Base-by-base conservation (phyloP, 345 rosid genomes). In the Alliaria petiolata region DNA sequence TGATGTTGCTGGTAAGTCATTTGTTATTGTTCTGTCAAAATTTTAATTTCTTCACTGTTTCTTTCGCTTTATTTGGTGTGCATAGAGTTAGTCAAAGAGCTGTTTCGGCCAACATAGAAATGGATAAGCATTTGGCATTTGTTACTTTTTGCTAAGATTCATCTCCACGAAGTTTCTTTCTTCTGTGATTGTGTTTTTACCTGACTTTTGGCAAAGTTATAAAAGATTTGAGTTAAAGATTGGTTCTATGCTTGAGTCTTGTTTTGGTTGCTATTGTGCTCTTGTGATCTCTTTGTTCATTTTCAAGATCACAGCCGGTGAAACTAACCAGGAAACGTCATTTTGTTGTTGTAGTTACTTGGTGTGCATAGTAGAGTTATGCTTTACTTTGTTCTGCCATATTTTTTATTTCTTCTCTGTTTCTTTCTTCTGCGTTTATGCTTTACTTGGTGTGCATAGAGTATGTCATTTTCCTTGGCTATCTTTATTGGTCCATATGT, bases 1-100 rank as follows among this genome's bases (percentile, higher is more conserved):
- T 49, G 89, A 72, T 65, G 80, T 89, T 45, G 78, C 92, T 12
- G 90, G 97, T 89, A 79, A 69, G 79, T 16, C 62, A 33, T 55
- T 30, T 17, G 16, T 4, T 45, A 7, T 15, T 61, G 51, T 13
- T 39, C 15, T 13, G 8, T 42, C 46, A n/a, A n/a, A 12, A 5
- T 40, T 5, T 15, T 42, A 12, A 9, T 8, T 35, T 15, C n/a
- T n/a, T n/a, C n/a, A n/a, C n/a, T n/a, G n/a, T n/a, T n/a, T n/a
- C n/a, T n/a, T n/a, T n/a, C n/a, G 53, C 53, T 54, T 40, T 40
- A 40, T 15, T 40, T 40, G n/a, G 25, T 22, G 25, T 22, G 25
- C 25, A 22, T 22, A 22, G 25, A 22, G 25, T 22, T 22, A 22
- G 25, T 22, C 25, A 22, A 22, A 22, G 1, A 22, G 25, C 25